phyloP scores from a whole-genome alignment of 805 yeast genomes.

The Wickerhamia fluorescens region DNA sequence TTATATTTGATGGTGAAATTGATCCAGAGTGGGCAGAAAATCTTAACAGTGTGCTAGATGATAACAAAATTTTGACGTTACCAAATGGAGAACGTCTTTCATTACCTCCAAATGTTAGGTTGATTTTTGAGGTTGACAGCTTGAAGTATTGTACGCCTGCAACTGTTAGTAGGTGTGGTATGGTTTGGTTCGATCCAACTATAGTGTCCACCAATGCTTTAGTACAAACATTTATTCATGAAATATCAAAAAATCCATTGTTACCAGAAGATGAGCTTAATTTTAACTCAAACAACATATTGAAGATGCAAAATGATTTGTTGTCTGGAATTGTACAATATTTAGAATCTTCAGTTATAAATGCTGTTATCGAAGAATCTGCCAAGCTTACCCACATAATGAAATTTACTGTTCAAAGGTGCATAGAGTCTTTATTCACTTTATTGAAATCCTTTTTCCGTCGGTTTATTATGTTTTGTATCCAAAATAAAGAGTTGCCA shows the following conservation, averaged over 20 bases:
- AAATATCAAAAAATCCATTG: slow-evolving; percentile 10
- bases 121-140: slow-evolving; percentile 72
- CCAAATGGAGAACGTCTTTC: slow-evolving; percentile 84
- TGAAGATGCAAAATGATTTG: slow-evolving; percentile 9
- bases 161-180: slow-evolving; percentile 87
- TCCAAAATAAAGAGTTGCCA: slow-evolving; percentile 6
- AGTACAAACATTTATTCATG: slow-evolving; percentile 9
- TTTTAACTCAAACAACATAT: slow-evolving; percentile 3
- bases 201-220: slow-evolving; percentile 13
- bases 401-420: slow-evolving; percentile 35
- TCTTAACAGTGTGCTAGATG: slow-evolving; percentile 85
- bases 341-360: slow-evolving; percentile 1
- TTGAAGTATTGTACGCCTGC: slow-evolving; percentile 76
- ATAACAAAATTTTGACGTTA: slow-evolving; percentile 69
- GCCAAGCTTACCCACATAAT: slow-evolving; percentile 40
- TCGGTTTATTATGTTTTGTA: slow-evolving; percentile 8
- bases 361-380: slow-evolving; percentile 12
- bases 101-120: slow-evolving; percentile 54
- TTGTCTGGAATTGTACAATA: slow-evolving; percentile 10
- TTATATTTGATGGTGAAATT: slow-evolving; percentile 85
- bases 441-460: slow-evolving; percentile 32
- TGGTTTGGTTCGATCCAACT: slow-evolving; percentile 59
- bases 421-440: slow-evolving; percentile 32
- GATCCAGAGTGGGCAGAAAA: slow-evolving; percentile 95
- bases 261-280: slow-evolving; percentile 5